Percentiles rank a stretch among this genome's conserved stretches.
Evolutionary conservation across 2,329 filamentous ascomycete species (phyloP).

Genomic region (Myriosclerotinia scirpicola): DNA sequence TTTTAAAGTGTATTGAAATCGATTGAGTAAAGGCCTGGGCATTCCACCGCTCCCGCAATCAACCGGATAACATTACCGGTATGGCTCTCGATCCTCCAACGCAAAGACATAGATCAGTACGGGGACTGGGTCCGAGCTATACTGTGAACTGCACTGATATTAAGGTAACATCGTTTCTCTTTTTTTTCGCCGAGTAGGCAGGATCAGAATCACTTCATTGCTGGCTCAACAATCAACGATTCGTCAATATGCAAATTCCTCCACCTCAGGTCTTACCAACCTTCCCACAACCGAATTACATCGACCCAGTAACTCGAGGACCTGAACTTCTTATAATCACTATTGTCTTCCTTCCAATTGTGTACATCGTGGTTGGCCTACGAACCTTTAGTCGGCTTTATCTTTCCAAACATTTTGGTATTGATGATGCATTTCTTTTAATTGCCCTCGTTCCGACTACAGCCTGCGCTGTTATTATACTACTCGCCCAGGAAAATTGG

Average conservation of each 20-base stretch:
- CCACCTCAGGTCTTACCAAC: constrained; percentile 10
- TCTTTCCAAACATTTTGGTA: constrained; percentile 48
- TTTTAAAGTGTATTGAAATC: no score
- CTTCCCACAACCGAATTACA: constrained; percentile 47
- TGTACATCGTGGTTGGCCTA: constrained; percentile 45
- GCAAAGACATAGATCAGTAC: background rate
- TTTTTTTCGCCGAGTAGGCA: background rate
- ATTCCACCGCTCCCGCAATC: no score
- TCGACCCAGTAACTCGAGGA: constrained; percentile 48
- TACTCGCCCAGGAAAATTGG: constrained; percentile 41
- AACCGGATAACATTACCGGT: background rate
- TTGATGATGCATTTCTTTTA: constrained; percentile 50
- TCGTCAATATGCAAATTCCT: constrained; percentile 20
- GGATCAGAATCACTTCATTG: constrained; percentile 2
- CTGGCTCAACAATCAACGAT: constrained; percentile 15
- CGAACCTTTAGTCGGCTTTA: constrained; percentile 49
- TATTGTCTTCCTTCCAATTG: constrained; percentile 44
- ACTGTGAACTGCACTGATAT: constrained; percentile 2
- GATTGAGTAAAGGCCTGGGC: no score
- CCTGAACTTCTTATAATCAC: constrained; percentile 46
- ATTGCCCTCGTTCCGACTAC: constrained; percentile 41
- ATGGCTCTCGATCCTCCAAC: background rate
- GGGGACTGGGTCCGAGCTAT: constrained; percentile 12
- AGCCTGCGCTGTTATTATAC: constrained; percentile 41
- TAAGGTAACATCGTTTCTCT: constrained; percentile 12